Conservation (phyloP, 2,329 filamentous ascomycete genomes). For the Fusarium sp. region DNA sequence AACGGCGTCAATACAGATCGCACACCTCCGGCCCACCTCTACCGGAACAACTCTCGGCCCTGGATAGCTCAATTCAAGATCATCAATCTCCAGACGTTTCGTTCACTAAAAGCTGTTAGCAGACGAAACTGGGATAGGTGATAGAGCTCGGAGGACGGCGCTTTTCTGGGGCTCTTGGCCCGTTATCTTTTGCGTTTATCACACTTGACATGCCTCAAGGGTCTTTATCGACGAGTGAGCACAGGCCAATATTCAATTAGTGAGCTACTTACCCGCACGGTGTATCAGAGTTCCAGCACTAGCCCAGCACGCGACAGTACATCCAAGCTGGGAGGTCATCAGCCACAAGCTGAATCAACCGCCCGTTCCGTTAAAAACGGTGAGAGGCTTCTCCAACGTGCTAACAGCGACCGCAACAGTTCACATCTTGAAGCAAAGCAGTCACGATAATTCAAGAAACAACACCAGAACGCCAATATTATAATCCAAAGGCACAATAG, state of each 20-base stretch:
- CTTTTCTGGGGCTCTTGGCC: constrained; percentile 17
- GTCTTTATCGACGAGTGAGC: constrained; percentile 15
- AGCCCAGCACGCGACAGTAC: constrained; percentile 7
- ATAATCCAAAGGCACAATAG: not conserved
- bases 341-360: constrained; percentile 9
- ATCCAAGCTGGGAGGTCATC: not conserved
- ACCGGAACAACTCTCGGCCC: not conserved
- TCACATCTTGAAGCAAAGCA: not conserved
- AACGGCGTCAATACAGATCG: not conserved
- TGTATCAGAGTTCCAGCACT: constrained; percentile 1
- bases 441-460: not conserved
- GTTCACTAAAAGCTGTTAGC: constrained; percentile 45
- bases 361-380: not conserved
- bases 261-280: constrained; percentile 3
- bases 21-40: not conserved
- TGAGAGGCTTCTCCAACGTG: not conserved
- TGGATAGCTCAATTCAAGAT: not conserved
- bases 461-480: not conserved
- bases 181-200: constrained; percentile 25
- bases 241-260: constrained; percentile 10
- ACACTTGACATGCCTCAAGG: not conserved
- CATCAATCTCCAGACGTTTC: constrained; percentile 7
- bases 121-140: constrained; percentile 33
- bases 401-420: not conserved
- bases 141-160: constrained; percentile 8